phyloP scores from a whole-genome alignment of 345 rosid genomes.

The Kandelia obovata region DNA sequence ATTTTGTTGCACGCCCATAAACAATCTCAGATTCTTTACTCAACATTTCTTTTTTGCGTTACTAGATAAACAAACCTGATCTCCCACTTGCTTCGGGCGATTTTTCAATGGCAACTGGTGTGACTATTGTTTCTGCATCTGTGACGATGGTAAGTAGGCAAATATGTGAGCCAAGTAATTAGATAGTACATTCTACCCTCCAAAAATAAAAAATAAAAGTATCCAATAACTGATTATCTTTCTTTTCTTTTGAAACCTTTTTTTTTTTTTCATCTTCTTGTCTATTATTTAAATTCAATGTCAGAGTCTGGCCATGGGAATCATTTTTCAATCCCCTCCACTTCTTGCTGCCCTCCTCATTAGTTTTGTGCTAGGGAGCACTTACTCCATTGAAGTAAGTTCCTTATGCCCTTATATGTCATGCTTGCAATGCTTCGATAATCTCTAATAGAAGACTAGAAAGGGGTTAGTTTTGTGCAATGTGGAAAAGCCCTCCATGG shows the following conservation, averaged over 20 bases:
- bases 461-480: too few species aligned
- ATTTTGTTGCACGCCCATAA: background rate
- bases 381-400: conserved; percentile 37
- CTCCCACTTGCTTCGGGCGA: conserved; percentile 40
- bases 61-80: conserved; percentile 32
- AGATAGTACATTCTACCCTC: too few species aligned
- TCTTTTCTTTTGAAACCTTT: background rate
- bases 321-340: conserved; percentile 30
- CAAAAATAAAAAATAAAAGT: too few species aligned
- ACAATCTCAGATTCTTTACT: too few species aligned
- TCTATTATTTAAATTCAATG: background rate
- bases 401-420: background rate
- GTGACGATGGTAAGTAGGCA: conserved; percentile 16
- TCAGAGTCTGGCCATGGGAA: conserved; percentile 35
- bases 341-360: conserved; percentile 22
- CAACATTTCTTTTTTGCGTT: background rate
- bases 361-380: conserved; percentile 28
- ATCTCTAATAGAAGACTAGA: background rate
- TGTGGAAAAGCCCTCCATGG: too few species aligned
- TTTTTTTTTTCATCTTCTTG: too few species aligned
- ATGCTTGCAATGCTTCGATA: background rate
- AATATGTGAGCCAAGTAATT: background rate
- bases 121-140: conserved; percentile 19
- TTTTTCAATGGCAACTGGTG: conserved; percentile 29
- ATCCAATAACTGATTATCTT: background rate